Conservation (phyloP, 345 rosid genomes). For the Odontarrhena argentea region DNA sequence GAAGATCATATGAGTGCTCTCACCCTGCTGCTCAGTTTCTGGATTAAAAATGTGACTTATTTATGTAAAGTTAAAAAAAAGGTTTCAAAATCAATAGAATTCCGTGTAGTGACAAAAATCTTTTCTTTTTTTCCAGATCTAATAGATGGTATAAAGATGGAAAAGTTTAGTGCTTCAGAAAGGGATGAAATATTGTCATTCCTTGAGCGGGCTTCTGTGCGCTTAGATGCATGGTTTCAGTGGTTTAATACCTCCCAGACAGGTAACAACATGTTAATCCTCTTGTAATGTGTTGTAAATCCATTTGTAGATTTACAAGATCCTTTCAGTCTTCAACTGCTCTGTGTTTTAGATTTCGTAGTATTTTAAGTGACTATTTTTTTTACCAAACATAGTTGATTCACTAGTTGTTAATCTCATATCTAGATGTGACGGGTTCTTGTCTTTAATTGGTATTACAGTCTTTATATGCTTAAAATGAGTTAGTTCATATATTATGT, state of each 20-base stretch:
- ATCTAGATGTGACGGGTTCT: constrained; percentile 2
- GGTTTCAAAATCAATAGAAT: constrained; percentile 17
- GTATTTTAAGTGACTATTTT: constrained; percentile 10
- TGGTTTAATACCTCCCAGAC: constrained; percentile 92
- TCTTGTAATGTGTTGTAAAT: constrained; percentile 9
- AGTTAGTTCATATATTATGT: constrained; percentile 11
- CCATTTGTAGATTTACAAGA: constrained; percentile 1
- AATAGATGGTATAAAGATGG: constrained; percentile 57
- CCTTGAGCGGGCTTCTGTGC: constrained; percentile 70
- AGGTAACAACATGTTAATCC: constrained; percentile 51
- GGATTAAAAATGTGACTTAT: neutral
- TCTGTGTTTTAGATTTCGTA: constrained; percentile 19
- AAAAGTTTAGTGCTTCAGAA: constrained; percentile 63
- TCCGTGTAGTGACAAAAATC: constrained; percentile 22
- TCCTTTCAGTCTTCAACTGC: neutral
- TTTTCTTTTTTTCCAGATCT: constrained; percentile 55
- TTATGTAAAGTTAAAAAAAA: neutral
- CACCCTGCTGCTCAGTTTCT: constrained; percentile 26
- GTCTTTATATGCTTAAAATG: constrained; percentile 13
- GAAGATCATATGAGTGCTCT: constrained; percentile 11
- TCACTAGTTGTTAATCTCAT: constrained; percentile 13
- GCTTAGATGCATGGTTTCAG: constrained; percentile 93
- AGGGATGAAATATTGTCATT: constrained; percentile 68
- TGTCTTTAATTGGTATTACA: neutral
- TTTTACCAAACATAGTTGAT: constrained; percentile 15